A percentile compares a stretch with the other conserved stretches of the same genome.
Evolutionary conservation across 495 filamentous ascomycete species (phyloP).

Genomic region (Penicillium samsonianum): DNA sequence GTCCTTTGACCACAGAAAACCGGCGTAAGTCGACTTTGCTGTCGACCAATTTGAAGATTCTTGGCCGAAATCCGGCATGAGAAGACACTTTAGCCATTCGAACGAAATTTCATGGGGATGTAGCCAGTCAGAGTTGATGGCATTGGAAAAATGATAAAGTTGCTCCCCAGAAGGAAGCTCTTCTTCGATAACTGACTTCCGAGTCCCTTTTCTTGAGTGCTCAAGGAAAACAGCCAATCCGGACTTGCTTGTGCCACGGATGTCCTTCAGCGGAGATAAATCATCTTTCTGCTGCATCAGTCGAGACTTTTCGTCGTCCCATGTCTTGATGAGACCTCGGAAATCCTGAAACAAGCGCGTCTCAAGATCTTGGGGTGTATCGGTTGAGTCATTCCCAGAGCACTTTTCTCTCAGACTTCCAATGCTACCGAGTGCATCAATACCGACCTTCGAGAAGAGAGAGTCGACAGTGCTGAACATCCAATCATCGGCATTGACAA

Average conservation of each 20-base stretch:
- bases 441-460: constrained; percentile 66
- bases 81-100: constrained; percentile 63
- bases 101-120: constrained; percentile 64
- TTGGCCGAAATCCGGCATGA: constrained; percentile 43
- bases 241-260: constrained; percentile 51
- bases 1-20: constrained; percentile 66
- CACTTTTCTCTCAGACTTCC: constrained; percentile 39
- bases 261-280: constrained; percentile 47
- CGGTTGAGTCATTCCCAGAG: constrained; percentile 20
- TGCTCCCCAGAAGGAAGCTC: constrained; percentile 58
- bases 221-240: constrained; percentile 76
- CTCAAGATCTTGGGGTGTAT: constrained; percentile 23
- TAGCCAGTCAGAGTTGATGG: constrained; percentile 55
- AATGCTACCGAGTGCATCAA: constrained; percentile 52
- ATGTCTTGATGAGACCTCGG: constrained; percentile 52
- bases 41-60: constrained; percentile 25
- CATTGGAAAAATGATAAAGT: constrained; percentile 55
- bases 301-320: constrained; percentile 62
- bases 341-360: constrained; percentile 52
- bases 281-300: constrained; percentile 57
- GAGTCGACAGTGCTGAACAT: constrained; percentile 69
- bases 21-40: constrained; percentile 57
- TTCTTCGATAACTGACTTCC: constrained; percentile 51
- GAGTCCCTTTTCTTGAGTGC: constrained; percentile 65
- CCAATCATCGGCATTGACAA: constrained; percentile 70